Base-by-base conservation (phyloP, 768 basidiomycete species). In the Kwoniella dendrophila region DNA sequence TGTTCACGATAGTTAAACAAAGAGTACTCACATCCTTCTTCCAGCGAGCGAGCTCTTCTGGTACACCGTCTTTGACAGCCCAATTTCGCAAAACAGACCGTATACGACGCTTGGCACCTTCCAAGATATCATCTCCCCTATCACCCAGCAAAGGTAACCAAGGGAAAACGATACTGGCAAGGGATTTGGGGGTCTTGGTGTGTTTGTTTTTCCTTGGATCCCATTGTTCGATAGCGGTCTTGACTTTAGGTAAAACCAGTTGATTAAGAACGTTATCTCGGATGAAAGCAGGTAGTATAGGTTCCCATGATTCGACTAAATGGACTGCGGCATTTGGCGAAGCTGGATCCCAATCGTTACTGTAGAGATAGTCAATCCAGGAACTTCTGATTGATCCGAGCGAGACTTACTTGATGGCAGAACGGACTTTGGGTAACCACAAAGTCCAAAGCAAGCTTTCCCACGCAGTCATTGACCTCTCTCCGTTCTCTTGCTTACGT, bases 211-310 rank as follows among this genome's bases (percentile, higher is more conserved):
- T 57, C 43, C 65, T 51, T 24, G 60, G 62, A 48, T 68, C 70
- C 96, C 96, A 99, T 52, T 90, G 87, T 3, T 86, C 84, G 33
- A 97, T 85, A 2, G 91, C 86, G 65, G 87, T 87, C 50, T 88
- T 85, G 2, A 99, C 85, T 79, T 98, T 99, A 1, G 96, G 96
- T 22, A 99, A 82, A 45, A 99, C 85, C 24, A 99, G 86, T 77
- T 99, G 96, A 75, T 97, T 94, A 64, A 99, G 85, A 62, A 99
- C 83, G 74, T 97, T 99, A 80, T 97, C 94, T 55, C 86, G 85
- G 62, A 99, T 87, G 80, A 97, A 99, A 0, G 84, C 84, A 0
- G 96, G 96, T 0, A 98, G 83, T 66, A 95, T 86, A 1, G 86
- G 84, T 0, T 87, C 85, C 96, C 96, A 98, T 0, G 86, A 83